Evolutionary conservation across 441 rosid genomes (phyloP), one percentile per base, ranked within the genome.

Genomic region (Eruca vesicaria): DNA sequence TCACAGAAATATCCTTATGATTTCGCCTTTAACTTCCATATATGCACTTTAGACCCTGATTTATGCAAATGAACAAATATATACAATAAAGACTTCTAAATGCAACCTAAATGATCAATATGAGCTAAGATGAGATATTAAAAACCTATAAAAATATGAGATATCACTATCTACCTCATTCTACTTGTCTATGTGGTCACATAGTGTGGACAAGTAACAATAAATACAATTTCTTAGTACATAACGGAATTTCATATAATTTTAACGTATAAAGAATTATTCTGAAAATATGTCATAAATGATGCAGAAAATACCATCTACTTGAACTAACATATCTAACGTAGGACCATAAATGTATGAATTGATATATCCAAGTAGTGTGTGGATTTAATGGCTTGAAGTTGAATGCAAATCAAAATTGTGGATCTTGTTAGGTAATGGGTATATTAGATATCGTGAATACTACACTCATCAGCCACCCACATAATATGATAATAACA

Each of bases 101-200:
- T n/a, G n/a, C n/a, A n/a, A n/a, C n/a, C n/a, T n/a, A n/a, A n/a
- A n/a, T n/a, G n/a, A n/a, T n/a, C n/a, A n/a, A n/a, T n/a, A n/a
- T n/a, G n/a, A n/a, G n/a, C n/a, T n/a, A n/a, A n/a, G n/a, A n/a
- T n/a, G n/a, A n/a, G n/a, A n/a, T n/a, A n/a, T n/a, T n/a, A n/a
- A n/a, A n/a, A n/a, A n/a, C n/a, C n/a, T n/a, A n/a, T n/a, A n/a
- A n/a, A n/a, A n/a, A n/a, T n/a, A n/a, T n/a, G n/a, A n/a, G n/a
- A n/a, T n/a, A n/a, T n/a, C n/a, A n/a, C n/a, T n/a, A 3, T 23
- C 68, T 71, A 71, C 68, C 60, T 35, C 76, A 16, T 18, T 58
- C 72, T 58, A 71, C 76, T 65, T 71, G 71, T 28, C 67, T 64
- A 33, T 56, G 66, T 70, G 63, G 58, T 52, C 72, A 48, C 68